A percentile compares a stretch with the other conserved stretches of the same genome.
Evolutionary conservation across 2,329 filamentous ascomycete species (phyloP).

Genomic region (Sporothrix pseudoabietina): DNA sequence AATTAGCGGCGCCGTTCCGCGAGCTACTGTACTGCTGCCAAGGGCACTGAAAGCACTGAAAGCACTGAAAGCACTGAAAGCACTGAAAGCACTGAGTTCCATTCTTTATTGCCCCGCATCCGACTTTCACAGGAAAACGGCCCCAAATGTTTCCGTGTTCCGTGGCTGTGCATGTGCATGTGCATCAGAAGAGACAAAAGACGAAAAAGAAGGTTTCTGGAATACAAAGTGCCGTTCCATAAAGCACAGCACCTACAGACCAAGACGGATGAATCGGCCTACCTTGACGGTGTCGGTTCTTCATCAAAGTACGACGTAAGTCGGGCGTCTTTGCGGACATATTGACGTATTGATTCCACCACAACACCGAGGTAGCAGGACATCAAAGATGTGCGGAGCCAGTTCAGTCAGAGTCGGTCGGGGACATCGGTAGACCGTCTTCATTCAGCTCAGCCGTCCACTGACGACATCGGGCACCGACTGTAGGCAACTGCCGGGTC

Average conservation of each 20-base stretch:
- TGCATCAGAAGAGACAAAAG: background rate
- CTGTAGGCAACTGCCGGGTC: background rate
- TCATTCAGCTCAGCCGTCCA: background rate
- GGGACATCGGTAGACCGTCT: background rate
- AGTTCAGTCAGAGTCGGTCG: background rate
- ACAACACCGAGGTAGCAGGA: background rate
- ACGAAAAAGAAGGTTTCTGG: background rate
- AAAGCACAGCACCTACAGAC: background rate
- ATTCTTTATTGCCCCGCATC: constrained; percentile 19
- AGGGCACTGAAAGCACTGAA: background rate
- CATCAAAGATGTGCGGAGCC: background rate
- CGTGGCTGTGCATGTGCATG: background rate
- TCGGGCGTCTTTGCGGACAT: background rate
- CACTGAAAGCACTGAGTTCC: background rate
- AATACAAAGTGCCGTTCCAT: background rate
- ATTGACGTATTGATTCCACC: constrained; percentile 5
- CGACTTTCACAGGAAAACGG: background rate
- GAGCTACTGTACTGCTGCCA: background rate
- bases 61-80: background rate
- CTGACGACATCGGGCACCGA: background rate
- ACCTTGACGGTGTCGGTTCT: background rate
- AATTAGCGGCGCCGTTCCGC: constrained; percentile 22
- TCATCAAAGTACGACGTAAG: background rate
- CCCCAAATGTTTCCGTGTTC: background rate
- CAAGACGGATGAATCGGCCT: background rate